Evolutionary conservation across 768 basidiomycete genomes (phyloP).

Genomic region (Kwoniella mangroviensis): DNA sequence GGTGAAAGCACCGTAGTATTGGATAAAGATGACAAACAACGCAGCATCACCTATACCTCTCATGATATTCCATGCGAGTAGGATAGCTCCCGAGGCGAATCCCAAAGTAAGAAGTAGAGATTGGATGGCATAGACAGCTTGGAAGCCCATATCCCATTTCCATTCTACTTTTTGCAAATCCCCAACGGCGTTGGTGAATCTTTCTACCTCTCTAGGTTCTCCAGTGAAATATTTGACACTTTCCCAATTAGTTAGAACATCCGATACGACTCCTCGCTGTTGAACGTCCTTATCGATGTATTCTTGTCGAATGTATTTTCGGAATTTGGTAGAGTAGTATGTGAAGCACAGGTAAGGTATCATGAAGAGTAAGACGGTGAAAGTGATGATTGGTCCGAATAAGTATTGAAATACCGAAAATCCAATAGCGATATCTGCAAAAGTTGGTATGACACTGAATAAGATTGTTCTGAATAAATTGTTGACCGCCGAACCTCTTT

Average conservation of each 20-base stretch:
- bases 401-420: slow-evolving; percentile 56
- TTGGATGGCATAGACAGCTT: slow-evolving; percentile 71
- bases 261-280: slow-evolving; percentile 71
- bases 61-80: slow-evolving; percentile 74
- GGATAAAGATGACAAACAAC: slow-evolving; percentile 78
- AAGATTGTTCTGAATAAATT: slow-evolving; percentile 75
- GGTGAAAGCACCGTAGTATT: slow-evolving; percentile 77
- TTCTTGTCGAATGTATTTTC: slow-evolving; percentile 72
- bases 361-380: slow-evolving; percentile 75
- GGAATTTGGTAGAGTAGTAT: slow-evolving; percentile 69
- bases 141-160: slow-evolving; percentile 74
- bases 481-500: slow-evolving; percentile 80
- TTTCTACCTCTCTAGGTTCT: slow-evolving; percentile 74
- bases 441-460: slow-evolving; percentile 82
- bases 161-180: slow-evolving; percentile 77
- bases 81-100: slow-evolving; percentile 77
- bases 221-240: slow-evolving; percentile 87
- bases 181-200: slow-evolving; percentile 72
- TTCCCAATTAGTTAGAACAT: slow-evolving; percentile 59
- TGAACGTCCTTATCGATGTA: slow-evolving; percentile 83
- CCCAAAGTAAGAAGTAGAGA: slow-evolving; percentile 64
- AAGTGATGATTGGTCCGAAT: slow-evolving; percentile 58
- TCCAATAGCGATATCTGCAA: slow-evolving; percentile 69
- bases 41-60: slow-evolving; percentile 63
- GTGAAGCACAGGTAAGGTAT: slow-evolving; percentile 60